Percentiles rank a stretch among this genome's conserved stretches.
These are phyloP conservation scores for Thelephora terrestris DNA, from an alignment of 1,284 basidiomycete genomes.

Conservation along the genomic window DNA sequence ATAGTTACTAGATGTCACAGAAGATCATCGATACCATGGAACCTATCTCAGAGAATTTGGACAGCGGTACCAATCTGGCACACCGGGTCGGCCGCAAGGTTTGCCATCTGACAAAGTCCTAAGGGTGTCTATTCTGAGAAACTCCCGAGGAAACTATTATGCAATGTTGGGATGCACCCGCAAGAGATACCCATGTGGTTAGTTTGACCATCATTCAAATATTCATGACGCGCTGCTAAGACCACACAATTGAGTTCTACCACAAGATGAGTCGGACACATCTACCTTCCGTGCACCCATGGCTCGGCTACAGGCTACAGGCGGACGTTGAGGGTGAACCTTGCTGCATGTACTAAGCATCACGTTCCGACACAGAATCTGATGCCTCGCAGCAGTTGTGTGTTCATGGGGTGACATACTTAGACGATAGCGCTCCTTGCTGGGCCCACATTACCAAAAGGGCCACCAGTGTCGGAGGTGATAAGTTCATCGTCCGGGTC, in stretches of 20 bases:
- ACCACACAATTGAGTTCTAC: constrained; percentile 67
- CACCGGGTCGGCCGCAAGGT: neutral
- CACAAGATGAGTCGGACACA: constrained; percentile 27
- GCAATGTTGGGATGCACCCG: constrained; percentile 52
- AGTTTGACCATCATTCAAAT: constrained; percentile 78
- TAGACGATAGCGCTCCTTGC: constrained; percentile 59
- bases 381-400: constrained; percentile 36
- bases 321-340: no score
- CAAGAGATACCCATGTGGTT: constrained; percentile 54
- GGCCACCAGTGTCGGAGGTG: constrained; percentile 46
- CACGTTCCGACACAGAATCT: no score
- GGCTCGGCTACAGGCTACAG: no score
- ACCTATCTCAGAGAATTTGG: constrained; percentile 52
- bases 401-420: constrained; percentile 65
- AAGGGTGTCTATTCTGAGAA: constrained; percentile 66
- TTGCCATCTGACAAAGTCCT: neutral
- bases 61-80: constrained; percentile 62
- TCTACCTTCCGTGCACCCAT: no score
- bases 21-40: constrained; percentile 47
- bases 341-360: no score
- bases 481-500: constrained; percentile 60
- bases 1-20: constrained; percentile 80
- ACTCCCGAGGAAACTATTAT: constrained; percentile 59
- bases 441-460: constrained; percentile 62
- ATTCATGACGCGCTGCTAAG: constrained; percentile 78